Evolutionary conservation across 331 rosid genomes (phyloP).

Genomic region (Stylosanthes scabra): DNA sequence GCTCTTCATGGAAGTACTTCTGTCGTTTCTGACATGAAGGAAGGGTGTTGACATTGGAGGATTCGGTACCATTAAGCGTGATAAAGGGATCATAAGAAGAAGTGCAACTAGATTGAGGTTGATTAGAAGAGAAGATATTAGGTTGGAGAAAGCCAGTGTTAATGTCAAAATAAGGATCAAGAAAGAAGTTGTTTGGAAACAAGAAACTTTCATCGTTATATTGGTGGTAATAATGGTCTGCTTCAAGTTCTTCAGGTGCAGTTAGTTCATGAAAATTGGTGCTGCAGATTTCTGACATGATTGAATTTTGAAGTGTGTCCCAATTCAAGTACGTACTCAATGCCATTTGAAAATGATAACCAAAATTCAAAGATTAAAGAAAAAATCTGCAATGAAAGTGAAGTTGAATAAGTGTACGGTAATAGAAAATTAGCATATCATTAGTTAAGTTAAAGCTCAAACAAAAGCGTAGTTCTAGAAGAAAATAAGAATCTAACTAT

Average conservation of each 20-base stretch:
- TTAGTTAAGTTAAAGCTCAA: background rate
- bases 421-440: background rate
- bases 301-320: slow-evolving; percentile 23
- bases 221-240: background rate
- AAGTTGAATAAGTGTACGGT: background rate
- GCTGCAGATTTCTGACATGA: slow-evolving; percentile 14
- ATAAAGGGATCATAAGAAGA: slow-evolving; percentile 9
- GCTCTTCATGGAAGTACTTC: background rate
- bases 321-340: slow-evolving; percentile 27
- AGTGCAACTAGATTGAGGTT: background rate
- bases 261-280: slow-evolving; percentile 22
- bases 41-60: background rate
- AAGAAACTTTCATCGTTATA: slow-evolving; percentile 24
- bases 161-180: slow-evolving; percentile 28
- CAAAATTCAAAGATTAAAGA: background rate
- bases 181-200: background rate
- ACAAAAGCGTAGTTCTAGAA: too few species aligned
- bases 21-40: slow-evolving; percentile 39
- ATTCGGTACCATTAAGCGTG: slow-evolving; percentile 18
- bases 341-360: slow-evolving; percentile 32
- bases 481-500: too few species aligned
- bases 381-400: slow-evolving; percentile 5
- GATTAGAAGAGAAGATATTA: slow-evolving; percentile 12
- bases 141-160: background rate
- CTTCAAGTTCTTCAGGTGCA: background rate